A percentile compares a stretch with the other conserved stretches of the same genome.
Conservation (phyloP, 106 monocot species). For the Ottelia alismoides region DNA sequence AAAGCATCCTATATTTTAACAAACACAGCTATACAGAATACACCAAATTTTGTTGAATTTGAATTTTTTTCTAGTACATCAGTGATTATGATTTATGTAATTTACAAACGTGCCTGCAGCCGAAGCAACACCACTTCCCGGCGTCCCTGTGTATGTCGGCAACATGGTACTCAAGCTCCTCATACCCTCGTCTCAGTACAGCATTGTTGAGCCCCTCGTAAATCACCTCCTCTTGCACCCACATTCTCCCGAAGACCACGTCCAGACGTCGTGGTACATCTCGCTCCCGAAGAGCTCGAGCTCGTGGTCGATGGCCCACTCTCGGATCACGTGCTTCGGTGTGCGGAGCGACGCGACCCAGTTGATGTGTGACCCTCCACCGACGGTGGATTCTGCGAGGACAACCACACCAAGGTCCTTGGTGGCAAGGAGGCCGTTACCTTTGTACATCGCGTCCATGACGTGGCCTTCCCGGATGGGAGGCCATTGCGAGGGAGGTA, state of each 20-base stretch:
- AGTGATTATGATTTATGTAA: too few species aligned
- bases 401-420: background rate
- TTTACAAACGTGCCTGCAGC: too few species aligned
- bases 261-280: conserved; percentile 32
- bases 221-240: conserved; percentile 15
- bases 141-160: conserved; percentile 35
- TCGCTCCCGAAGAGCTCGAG: conserved; percentile 53
- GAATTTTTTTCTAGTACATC: too few species aligned
- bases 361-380: conserved; percentile 4
- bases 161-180: conserved; percentile 38
- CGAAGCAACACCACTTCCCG: conserved; percentile 46
- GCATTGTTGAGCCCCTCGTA: conserved; percentile 33
- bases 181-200: conserved; percentile 40
- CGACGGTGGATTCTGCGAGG: conserved; percentile 4
- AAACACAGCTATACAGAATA: too few species aligned
- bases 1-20: too few species aligned
- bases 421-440: conserved; percentile 5
- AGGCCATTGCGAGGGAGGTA: conserved; percentile 1
- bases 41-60: too few species aligned
- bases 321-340: background rate
- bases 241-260: conserved; percentile 39
- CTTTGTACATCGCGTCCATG: conserved; percentile 3
- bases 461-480: conserved; percentile 1
- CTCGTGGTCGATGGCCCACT: conserved; percentile 8
- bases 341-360: conserved; percentile 3